Conservation (phyloP, 192 early-diverging fungal genomes). For the Coemansia sp. region DNA sequence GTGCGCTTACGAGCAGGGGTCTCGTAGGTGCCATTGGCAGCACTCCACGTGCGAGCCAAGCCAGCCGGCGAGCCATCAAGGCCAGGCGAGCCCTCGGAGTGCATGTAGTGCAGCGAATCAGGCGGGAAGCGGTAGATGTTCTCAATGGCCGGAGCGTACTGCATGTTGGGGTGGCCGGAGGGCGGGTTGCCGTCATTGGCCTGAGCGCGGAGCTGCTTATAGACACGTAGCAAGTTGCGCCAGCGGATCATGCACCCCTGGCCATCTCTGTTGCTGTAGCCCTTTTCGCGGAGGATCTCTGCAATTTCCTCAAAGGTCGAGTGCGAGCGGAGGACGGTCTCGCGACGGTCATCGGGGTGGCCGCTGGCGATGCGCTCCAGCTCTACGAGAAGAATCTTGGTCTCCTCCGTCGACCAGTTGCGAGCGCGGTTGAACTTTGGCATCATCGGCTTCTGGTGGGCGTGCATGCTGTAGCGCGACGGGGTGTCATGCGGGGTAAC, state of each 20-base stretch:
- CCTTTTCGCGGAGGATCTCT: constrained; percentile 40
- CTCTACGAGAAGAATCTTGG: constrained; percentile 47
- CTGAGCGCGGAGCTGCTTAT: constrained; percentile 69
- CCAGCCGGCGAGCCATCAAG: constrained; percentile 22
- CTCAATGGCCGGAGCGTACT: constrained; percentile 50
- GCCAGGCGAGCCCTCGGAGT: constrained; percentile 33
- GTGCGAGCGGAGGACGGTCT: constrained; percentile 44
- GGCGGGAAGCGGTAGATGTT: constrained; percentile 54
- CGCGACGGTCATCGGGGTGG: constrained; percentile 51
- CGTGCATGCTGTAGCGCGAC: constrained; percentile 29
- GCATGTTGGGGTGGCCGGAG: constrained; percentile 29
- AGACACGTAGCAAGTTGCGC: constrained; percentile 73
- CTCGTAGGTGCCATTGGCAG: constrained; percentile 52
- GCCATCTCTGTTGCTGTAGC: constrained; percentile 48
- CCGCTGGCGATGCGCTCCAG: constrained; percentile 49
- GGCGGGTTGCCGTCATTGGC: constrained; percentile 57
- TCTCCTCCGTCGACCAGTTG: constrained; percentile 55
- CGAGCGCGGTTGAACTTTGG: constrained; percentile 55
- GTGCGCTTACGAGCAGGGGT: constrained; percentile 53
- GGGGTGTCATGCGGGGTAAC: constrained; percentile 39
- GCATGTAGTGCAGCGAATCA: constrained; percentile 37
- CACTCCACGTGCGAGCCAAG: constrained; percentile 43
- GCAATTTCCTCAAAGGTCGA: constrained; percentile 51
- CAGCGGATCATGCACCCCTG: constrained; percentile 57
- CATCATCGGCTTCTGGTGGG: constrained; percentile 52